Evolutionary conservation across 208 protist species (phyloP), one percentile per base, ranked within the genome.

Genomic region (Herpetomonas samuelpessoai): DNA sequence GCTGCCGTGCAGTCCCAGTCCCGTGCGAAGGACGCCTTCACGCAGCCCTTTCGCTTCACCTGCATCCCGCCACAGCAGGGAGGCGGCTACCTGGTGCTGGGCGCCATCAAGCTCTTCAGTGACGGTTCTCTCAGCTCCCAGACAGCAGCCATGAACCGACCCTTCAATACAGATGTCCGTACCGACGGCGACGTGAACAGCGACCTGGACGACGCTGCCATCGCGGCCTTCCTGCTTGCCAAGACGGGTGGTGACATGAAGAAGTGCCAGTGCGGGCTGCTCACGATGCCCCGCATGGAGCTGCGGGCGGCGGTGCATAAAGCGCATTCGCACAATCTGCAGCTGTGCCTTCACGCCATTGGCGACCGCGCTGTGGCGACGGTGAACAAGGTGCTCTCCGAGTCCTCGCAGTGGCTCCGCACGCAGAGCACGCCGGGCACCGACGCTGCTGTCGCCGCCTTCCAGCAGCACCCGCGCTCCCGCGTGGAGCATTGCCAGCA

Each of bases 401-500:
- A 57, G 39, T 73, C 76, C 12, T 58, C 51, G 38, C 64, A 59
- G 18, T 62, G 60, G 59, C 67, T 69, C n/a, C 41, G 53, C 31
- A 19, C 18, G n/a, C 53, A 62, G 25, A 66, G 25, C 1, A 39
- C 12, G 14, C 25, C 16, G 7, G 24, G 55, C 6, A 28, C 38
- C 10, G 50, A 57, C 44, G 28, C 51, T 24, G 57, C 57, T 19
- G 22, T 44, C 29, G 25, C 54, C 16, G 57, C 18, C 35, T 85
- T 85, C 56, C 65, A 59, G 12, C 46, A 35, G 3, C 52, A 66
- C 19, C 73, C 74, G 55, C 75, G 84, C 39, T 83, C 72, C 10
- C 76, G 80, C 41, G 69, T 91, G 50, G 81, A 86, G 59, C 84
- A 88, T 67, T 83, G 74, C 29, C 84, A 88, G 67, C 77, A 88